Conservation (phyloP, 371 early-diverging fungal species). For the Apophysomyces trapeziformis region DNA sequence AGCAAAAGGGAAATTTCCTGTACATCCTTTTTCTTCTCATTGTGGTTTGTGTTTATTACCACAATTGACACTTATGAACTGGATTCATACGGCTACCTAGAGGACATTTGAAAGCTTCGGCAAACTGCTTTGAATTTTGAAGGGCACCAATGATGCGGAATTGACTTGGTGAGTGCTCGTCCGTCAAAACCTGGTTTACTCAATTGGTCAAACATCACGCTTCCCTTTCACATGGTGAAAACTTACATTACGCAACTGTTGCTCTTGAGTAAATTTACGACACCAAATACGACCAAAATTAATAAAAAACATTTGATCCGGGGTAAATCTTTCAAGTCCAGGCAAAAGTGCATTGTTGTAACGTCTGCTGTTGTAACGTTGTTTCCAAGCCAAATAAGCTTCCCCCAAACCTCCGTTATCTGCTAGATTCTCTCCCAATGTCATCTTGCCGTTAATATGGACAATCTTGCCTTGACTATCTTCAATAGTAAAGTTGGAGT, state of each 20-base stretch:
- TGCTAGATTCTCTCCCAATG: slow-evolving; percentile 75
- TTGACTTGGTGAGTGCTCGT: slow-evolving; percentile 58
- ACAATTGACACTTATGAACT: slow-evolving; percentile 49
- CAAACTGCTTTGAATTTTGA: slow-evolving; percentile 65
- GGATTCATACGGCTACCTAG: slow-evolving; percentile 61
- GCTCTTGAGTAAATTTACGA: slow-evolving; percentile 41
- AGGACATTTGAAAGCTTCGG: slow-evolving; percentile 65
- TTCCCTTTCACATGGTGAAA: neutral
- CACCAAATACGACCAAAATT: slow-evolving; percentile 63
- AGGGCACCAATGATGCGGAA: slow-evolving; percentile 69
- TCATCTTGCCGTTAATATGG: slow-evolving; percentile 60
- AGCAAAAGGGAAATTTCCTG: slow-evolving; percentile 8
- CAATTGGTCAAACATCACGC: neutral
- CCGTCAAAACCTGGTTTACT: slow-evolving; percentile 37
- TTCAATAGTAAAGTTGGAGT: slow-evolving; percentile 48
- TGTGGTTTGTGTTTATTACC: slow-evolving; percentile 31
- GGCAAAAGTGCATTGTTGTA: slow-evolving; percentile 54
- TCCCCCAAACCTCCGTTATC: slow-evolving; percentile 74
- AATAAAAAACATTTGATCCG: slow-evolving; percentile 60
- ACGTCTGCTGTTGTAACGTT: slow-evolving; percentile 17
- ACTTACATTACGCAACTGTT: slow-evolving; percentile 39
- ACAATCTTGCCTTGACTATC: slow-evolving; percentile 27
- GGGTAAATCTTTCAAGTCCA: slow-evolving; percentile 49
- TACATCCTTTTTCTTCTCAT: slow-evolving; percentile 4
- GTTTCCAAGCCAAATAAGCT: slow-evolving; percentile 33